Evolutionary conservation across 73 alveolate genomes (phyloP).

Genomic region (Loxodes magnus): DNA sequence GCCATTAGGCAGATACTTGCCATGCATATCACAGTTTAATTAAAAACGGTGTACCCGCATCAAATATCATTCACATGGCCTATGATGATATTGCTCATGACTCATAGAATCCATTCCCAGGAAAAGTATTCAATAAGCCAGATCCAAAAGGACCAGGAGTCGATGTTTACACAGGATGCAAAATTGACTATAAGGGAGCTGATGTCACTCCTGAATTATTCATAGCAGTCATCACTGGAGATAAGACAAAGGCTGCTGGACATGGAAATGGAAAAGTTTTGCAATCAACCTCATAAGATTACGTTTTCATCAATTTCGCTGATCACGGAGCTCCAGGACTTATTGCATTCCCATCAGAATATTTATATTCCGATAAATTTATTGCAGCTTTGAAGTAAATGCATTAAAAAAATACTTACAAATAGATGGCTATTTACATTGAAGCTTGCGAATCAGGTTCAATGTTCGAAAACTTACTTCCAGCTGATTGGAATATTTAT

Average conservation of each 20-base stretch:
- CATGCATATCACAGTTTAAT: constrained; percentile 88
- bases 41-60: constrained; percentile 76
- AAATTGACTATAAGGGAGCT: constrained; percentile 72
- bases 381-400: constrained; percentile 55
- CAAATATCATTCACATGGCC: constrained; percentile 78
- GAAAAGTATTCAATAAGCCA: constrained; percentile 89
- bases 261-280: constrained; percentile 59
- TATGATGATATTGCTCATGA: constrained; percentile 88
- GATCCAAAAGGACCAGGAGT: constrained; percentile 21
- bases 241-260: constrained; percentile 22
- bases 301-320: constrained; percentile 71
- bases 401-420: constrained; percentile 77
- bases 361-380: constrained; percentile 66
- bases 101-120: constrained; percentile 82
- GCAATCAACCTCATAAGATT: constrained; percentile 46
- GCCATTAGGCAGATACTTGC: constrained; percentile 98
- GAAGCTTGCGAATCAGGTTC: constrained; percentile 99
- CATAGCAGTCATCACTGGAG: constrained; percentile 74
- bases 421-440: constrained; percentile 73
- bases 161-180: constrained; percentile 93
- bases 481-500: constrained; percentile 39
- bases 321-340: constrained; percentile 95
- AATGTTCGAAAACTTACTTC: constrained; percentile 51
- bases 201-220: constrained; percentile 87
- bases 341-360: constrained; percentile 68